These are phyloP conservation scores for Hirsutella thompsonii DNA, from an alignment of 2,329 filamentous ascomycete genomes.

Conservation along the genomic window DNA sequence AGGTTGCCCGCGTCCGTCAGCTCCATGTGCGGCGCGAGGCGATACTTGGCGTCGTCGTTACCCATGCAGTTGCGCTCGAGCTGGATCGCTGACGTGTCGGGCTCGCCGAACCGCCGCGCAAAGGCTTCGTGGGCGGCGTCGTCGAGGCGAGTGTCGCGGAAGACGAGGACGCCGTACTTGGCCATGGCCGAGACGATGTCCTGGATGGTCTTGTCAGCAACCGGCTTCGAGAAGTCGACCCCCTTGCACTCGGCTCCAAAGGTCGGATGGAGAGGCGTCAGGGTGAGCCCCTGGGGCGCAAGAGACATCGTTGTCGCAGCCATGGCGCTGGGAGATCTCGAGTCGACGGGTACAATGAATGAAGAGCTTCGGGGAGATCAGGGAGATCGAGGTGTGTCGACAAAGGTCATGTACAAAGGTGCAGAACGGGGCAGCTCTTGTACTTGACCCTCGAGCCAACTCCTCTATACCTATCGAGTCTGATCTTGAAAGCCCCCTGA, in stretches of 20 bases:
- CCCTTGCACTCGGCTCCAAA: slow-evolving; percentile 1
- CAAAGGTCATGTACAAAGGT: too few species aligned
- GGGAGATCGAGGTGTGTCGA: too few species aligned
- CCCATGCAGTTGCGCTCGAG: too few species aligned
- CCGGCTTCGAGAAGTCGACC: neutral
- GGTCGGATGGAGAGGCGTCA: neutral
- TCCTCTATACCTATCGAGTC: too few species aligned
- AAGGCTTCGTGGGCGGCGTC: neutral
- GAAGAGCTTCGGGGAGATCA: too few species aligned
- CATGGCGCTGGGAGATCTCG: too few species aligned
- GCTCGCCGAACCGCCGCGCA: slow-evolving; percentile 1
- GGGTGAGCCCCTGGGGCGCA: neutral
- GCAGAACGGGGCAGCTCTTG: too few species aligned
- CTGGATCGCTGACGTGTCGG: neutral
- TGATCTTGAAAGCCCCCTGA: too few species aligned
- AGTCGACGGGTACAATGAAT: too few species aligned
- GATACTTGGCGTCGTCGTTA: neutral
- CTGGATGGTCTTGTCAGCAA: neutral
- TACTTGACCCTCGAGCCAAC: too few species aligned
- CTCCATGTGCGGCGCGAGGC: neutral
- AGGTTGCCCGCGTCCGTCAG: slow-evolving; percentile 1
- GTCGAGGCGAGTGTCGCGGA: neutral
- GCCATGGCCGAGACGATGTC: neutral
- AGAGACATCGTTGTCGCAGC: too few species aligned
- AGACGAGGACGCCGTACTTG: slow-evolving; percentile 1